A percentile compares a stretch with the other conserved stretches of the same genome.
These are phyloP conservation scores for Tardiomyces digboiensis DNA, from an alignment of 1,139 yeast genomes.

Conservation along the genomic window DNA sequence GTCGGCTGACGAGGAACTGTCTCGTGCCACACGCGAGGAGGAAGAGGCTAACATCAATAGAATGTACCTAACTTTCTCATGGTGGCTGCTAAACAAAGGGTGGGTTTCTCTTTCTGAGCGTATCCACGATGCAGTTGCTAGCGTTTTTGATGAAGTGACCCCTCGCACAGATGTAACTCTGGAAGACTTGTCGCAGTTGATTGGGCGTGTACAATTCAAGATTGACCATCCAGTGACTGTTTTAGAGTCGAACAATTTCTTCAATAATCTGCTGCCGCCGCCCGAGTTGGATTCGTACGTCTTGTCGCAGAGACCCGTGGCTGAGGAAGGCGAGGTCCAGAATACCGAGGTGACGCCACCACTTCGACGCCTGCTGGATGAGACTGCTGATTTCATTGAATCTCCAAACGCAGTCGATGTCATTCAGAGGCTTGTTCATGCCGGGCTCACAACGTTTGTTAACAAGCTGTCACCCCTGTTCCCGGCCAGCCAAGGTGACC, in stretches of 20 bases:
- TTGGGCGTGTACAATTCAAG: conserved; percentile 33
- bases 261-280: conserved; percentile 31
- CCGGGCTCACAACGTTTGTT: conserved; percentile 26
- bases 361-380: conserved; percentile 34
- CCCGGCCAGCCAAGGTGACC: conserved; percentile 10
- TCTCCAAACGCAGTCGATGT: conserved; percentile 34
- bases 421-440: conserved; percentile 28
- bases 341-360: conserved; percentile 12
- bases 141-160: conserved; percentile 49
- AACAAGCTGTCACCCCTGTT: conserved; percentile 14
- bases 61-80: conserved; percentile 75
- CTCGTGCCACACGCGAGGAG: conserved; percentile 18
- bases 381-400: conserved; percentile 40
- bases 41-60: conserved; percentile 46
- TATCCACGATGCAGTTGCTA: conserved; percentile 48
- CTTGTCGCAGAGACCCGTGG: conserved; percentile 26
- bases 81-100: conserved; percentile 93
- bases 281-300: conserved; percentile 30
- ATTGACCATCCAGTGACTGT: conserved; percentile 26
- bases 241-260: conserved; percentile 14
- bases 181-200: conserved; percentile 45
- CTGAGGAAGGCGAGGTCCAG: conserved; percentile 7
- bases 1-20: conserved; percentile 17
- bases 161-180: conserved; percentile 66
- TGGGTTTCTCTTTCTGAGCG: conserved; percentile 51